Conservation (phyloP, 768 basidiomycete species). For the Lepiota subincarnata region DNA sequence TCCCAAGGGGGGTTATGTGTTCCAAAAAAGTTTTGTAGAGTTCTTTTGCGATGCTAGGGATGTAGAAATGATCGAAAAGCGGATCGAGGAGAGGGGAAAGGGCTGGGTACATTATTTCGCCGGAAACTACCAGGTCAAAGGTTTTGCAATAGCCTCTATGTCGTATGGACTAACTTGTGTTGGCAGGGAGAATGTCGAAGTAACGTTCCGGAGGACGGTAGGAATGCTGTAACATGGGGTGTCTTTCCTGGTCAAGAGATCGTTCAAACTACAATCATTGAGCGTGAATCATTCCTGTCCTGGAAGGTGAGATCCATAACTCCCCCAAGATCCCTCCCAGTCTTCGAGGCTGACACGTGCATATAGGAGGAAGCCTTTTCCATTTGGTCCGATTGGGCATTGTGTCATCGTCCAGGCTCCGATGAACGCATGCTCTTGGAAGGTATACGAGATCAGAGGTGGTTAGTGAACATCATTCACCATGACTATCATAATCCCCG, state of each 20-base stretch:
- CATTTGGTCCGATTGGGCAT: constrained; percentile 94
- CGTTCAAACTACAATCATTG: constrained; percentile 94
- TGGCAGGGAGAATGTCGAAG: constrained; percentile 71
- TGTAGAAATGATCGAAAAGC: constrained; percentile 55
- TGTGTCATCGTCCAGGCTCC: constrained; percentile 75
- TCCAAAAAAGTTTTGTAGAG: constrained; percentile 97
- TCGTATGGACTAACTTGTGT: background rate
- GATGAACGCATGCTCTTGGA: constrained; percentile 72
- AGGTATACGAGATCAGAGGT: constrained; percentile 62
- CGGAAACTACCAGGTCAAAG: constrained; percentile 65
- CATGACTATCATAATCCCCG: constrained; percentile 83
- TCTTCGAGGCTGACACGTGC: constrained; percentile 5
- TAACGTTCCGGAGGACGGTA: constrained; percentile 73
- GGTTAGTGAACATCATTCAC: constrained; percentile 91
- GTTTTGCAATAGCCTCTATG: constrained; percentile 14
- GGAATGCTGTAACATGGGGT: constrained; percentile 98
- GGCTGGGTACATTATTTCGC: constrained; percentile 86
- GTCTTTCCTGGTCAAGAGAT: constrained; percentile 97
- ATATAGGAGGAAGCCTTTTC: constrained; percentile 90
- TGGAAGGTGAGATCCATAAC: constrained; percentile 72
- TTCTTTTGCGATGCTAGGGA: constrained; percentile 76
- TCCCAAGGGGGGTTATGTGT: constrained; percentile 88
- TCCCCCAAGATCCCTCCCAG: background rate
- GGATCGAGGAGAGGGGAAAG: constrained; percentile 46
- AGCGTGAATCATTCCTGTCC: constrained; percentile 87